Evolutionary conservation across 23 red algal genomes (phyloP), one percentile per base, ranked within the genome.

Genomic region (Gracilaria domingensis): DNA sequence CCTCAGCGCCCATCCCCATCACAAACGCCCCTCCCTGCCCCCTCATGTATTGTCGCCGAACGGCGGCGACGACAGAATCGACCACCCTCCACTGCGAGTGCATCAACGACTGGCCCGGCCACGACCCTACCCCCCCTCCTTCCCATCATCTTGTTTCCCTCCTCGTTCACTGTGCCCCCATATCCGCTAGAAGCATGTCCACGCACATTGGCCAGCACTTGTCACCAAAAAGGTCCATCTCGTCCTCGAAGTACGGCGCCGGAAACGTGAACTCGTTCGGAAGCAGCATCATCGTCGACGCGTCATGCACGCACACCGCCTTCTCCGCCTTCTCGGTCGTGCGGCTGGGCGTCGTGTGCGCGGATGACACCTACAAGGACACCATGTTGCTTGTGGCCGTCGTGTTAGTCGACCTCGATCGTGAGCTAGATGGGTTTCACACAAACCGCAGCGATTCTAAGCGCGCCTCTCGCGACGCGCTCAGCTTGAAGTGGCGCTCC

Each of bases 391-490:
- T 73, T 14, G 37, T 86, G 39, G 83, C 66, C 12, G 65, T 54
- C 24, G 83, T 48, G 23, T 74, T 75, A 25, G 83, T 11, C 32
- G 83, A 17, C 26, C 83, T 36, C 40, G 83, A 86, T 8, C 83
- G 64, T 36, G 83, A 86, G 50, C 70, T 89, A 20, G 86, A 89
- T 14, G 90, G 90, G 37, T 94, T 87, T 82, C 91, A 94, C 33
- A 86, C 91, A 81, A 94, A 94, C 16, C 91, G 82, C n/a, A 86
- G 51, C 28, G 91, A 61, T 17, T 94, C 29, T 13, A 94, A 37
- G 5, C 91, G 91, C 12, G 44, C 47, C 36, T 81, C 91, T 4
- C 91, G 45, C n/a, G 80, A 85, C 73, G 57, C 48, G 38, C 69
- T 86, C 8, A 94, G 67, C 82, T 81, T 86, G 81, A 57, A 79